Conservation (phyloP, 257 asterid species). For the Prunella vulgaris region DNA sequence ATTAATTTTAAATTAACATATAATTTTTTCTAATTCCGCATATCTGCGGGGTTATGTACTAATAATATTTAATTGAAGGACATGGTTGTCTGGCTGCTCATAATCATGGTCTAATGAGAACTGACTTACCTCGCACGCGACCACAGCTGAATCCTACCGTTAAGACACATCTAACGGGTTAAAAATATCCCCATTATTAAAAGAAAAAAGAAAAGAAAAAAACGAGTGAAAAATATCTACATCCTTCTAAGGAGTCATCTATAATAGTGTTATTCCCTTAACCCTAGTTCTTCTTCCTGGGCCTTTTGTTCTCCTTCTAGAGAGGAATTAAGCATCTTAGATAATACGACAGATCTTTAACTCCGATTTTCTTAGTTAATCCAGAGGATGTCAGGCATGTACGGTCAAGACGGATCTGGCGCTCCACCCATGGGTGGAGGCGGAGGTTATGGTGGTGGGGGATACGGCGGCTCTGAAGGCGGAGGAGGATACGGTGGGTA, state of each 20-base stretch:
- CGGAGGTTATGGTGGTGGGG: constrained; percentile 47
- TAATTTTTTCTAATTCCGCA: no score
- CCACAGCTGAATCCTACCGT: constrained; percentile 16
- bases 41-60: no score
- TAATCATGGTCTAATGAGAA: not conserved
- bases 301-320: not conserved
- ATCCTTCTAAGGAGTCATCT: constrained; percentile 7
- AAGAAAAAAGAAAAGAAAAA: no score
- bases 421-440: constrained; percentile 48
- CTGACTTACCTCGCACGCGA: not conserved
- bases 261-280: constrained; percentile 10
- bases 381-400: constrained; percentile 42
- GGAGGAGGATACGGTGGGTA: constrained; percentile 53
- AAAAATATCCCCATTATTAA: constrained; percentile 19
- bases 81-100: no score
- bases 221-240: constrained; percentile 18
- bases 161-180: not conserved
- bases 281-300: constrained; percentile 28
- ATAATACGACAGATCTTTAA: not conserved
- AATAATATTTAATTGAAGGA: no score
- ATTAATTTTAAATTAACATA: no score
- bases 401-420: constrained; percentile 84
- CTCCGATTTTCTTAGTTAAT: not conserved
- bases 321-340: not conserved
- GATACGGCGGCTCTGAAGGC: constrained; percentile 47